These are phyloP conservation scores for Pseudogymnoascus sp. DNA, from an alignment of 2,329 filamentous ascomycete species.

Conservation along the genomic window DNA sequence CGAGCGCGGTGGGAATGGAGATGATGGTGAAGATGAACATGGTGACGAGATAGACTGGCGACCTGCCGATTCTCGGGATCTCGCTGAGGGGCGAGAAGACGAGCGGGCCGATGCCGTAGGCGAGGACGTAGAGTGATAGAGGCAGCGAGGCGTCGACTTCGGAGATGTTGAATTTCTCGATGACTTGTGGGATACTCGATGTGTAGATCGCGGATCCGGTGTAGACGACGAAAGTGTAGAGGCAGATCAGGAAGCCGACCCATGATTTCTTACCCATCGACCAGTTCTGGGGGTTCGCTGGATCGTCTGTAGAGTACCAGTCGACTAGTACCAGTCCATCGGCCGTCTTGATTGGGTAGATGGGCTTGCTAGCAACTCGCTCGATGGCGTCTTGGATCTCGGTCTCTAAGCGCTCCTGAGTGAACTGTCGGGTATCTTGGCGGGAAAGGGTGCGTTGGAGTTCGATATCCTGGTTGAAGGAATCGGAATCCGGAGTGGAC, in stretches of 20 bases:
- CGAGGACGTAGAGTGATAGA: slow-evolving; percentile 56
- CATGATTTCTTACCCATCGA: slow-evolving; percentile 35
- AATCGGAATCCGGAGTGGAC: slow-evolving; percentile 14
- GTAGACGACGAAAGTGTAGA: slow-evolving; percentile 56
- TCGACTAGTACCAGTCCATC: slow-evolving; percentile 48
- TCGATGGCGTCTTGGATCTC: slow-evolving; percentile 34
- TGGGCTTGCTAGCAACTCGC: slow-evolving; percentile 36
- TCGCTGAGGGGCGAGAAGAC: slow-evolving; percentile 61
- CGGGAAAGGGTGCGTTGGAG: slow-evolving; percentile 19
- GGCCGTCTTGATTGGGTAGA: slow-evolving; percentile 39
- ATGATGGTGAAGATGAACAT: slow-evolving; percentile 64
- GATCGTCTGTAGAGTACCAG: slow-evolving; percentile 49
- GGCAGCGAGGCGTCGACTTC: slow-evolving; percentile 47
- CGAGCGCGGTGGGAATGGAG: slow-evolving; percentile 56
- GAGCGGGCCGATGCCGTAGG: slow-evolving; percentile 57
- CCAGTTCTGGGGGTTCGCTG: slow-evolving; percentile 52
- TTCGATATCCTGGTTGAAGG: slow-evolving; percentile 17
- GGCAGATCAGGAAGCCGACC: slow-evolving; percentile 40
- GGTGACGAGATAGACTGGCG: slow-evolving; percentile 59
- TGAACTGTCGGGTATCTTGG: slow-evolving; percentile 26
- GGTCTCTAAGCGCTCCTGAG: slow-evolving; percentile 31
- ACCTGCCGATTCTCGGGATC: slow-evolving; percentile 59
- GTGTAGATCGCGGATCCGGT: slow-evolving; percentile 44
- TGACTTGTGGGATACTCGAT: slow-evolving; percentile 40
- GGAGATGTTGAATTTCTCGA: slow-evolving; percentile 45